A percentile compares a stretch with the other conserved stretches of the same genome.
Evolutionary conservation across 2,329 filamentous ascomycete species (phyloP).

Genomic region (Emergomyces africanus): DNA sequence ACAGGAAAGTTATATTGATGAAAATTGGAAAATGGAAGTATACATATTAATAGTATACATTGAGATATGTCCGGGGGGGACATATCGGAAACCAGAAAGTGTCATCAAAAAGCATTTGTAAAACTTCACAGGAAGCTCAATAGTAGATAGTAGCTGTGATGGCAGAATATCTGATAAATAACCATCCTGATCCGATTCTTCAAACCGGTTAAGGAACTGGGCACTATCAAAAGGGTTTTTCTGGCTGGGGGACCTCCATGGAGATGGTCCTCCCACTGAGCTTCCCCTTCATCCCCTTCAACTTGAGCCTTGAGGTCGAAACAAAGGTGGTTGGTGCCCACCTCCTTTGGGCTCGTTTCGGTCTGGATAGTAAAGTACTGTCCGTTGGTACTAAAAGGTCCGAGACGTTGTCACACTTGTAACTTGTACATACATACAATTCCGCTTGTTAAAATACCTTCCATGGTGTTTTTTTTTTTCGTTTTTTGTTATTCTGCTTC

Average conservation of each 20-base stretch:
- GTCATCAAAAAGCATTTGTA: no score
- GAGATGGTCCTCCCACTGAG: background rate
- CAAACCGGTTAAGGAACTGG: background rate
- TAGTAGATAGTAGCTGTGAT: background rate
- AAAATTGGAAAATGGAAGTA: no score
- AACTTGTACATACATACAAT: background rate
- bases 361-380: no score
- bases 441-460: background rate
- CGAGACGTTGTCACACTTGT: background rate
- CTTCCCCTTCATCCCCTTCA: background rate
- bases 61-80: no score
- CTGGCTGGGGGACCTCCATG: background rate
- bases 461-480: no score
- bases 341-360: no score
- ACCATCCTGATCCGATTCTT: background rate
- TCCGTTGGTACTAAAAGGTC: no score
- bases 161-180: background rate
- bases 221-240: no score
- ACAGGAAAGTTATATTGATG: no score
- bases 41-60: no score
- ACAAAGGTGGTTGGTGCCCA: background rate
- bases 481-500: no score
- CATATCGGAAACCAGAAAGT: no score
- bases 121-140: background rate
- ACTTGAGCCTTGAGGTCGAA: background rate